A percentile compares a stretch with the other conserved stretches of the same genome.
These are phyloP conservation scores for Saccharomycopsis sp. DNA, from an alignment of 805 yeast genomes.

Conservation along the genomic window DNA sequence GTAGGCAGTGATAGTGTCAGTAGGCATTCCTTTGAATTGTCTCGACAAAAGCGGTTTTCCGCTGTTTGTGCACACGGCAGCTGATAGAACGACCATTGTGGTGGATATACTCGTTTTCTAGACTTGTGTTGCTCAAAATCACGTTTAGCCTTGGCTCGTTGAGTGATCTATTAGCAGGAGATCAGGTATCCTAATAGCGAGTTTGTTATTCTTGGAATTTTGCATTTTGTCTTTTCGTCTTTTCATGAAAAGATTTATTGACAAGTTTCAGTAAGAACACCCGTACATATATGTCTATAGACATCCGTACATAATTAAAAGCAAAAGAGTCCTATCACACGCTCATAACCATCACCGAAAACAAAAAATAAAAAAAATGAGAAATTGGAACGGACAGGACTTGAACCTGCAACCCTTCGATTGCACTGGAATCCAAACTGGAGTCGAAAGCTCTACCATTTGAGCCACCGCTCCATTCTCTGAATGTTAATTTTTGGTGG, in stretches of 20 bases:
- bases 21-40: slow-evolving; percentile 79
- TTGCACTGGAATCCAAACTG: slow-evolving; percentile 20
- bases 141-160: no score
- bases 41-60: slow-evolving; percentile 91
- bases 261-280: background rate
- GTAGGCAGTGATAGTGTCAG: slow-evolving; percentile 79
- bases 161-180: no score
- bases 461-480: slow-evolving; percentile 2
- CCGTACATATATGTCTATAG: background rate
- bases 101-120: background rate
- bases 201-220: background rate
- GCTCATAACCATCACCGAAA: background rate
- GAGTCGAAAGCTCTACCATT: slow-evolving; percentile 4
- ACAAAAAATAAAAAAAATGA: no score
- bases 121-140: no score
- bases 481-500: no score
- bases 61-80: slow-evolving; percentile 86
- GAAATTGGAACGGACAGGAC: slow-evolving; percentile 58
- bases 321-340: no score
- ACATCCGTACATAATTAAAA: background rate
- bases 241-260: background rate
- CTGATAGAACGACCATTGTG: slow-evolving; percentile 75
- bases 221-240: background rate
- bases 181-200: no score
- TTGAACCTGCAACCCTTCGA: slow-evolving; percentile 73